These are phyloP conservation scores for Malbranchea zuffiana DNA, from an alignment of 2,329 filamentous ascomycete species.

Conservation along the genomic window DNA sequence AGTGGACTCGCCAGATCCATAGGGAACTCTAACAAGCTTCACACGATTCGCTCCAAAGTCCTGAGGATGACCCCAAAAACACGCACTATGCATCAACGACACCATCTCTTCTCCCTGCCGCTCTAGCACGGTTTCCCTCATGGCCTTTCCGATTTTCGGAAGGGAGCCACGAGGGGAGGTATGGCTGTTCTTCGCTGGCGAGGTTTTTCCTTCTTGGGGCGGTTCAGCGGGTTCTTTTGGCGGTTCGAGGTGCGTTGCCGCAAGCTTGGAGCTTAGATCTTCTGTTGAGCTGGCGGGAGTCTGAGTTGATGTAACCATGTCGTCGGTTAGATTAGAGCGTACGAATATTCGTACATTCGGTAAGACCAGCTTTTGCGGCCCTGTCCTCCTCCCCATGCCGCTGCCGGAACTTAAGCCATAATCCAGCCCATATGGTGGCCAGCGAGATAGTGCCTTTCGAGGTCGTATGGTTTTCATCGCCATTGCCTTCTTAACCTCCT, in stretches of 20 bases:
- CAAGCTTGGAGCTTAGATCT: neutral
- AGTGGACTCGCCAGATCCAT: neutral
- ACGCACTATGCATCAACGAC: constrained; percentile 32
- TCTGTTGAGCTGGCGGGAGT: neutral
- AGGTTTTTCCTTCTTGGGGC: neutral
- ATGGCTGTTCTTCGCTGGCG: neutral
- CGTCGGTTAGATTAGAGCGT: constrained; percentile 5
- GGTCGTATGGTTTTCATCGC: constrained; percentile 19
- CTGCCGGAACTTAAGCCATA: constrained; percentile 21
- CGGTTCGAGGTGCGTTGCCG: neutral
- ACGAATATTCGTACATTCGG: constrained; percentile 25
- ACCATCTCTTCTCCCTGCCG: constrained; percentile 33
- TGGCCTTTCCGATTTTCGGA: constrained; percentile 4
- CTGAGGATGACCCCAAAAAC: constrained; percentile 35
- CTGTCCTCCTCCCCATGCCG: constrained; percentile 15
- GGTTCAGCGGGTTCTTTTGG: neutral
- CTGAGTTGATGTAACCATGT: neutral
- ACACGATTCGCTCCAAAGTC: constrained; percentile 30
- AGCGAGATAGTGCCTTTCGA: constrained; percentile 29
- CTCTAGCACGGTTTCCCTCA: constrained; percentile 23
- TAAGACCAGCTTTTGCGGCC: constrained; percentile 22
- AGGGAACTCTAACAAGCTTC: constrained; percentile 13
- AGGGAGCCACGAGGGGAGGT: constrained; percentile 8
- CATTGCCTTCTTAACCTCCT: constrained; percentile 1
- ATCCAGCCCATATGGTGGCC: constrained; percentile 31